Base-by-base conservation (phyloP, 139 green algal species). In the Yamagishiella unicocca region DNA sequence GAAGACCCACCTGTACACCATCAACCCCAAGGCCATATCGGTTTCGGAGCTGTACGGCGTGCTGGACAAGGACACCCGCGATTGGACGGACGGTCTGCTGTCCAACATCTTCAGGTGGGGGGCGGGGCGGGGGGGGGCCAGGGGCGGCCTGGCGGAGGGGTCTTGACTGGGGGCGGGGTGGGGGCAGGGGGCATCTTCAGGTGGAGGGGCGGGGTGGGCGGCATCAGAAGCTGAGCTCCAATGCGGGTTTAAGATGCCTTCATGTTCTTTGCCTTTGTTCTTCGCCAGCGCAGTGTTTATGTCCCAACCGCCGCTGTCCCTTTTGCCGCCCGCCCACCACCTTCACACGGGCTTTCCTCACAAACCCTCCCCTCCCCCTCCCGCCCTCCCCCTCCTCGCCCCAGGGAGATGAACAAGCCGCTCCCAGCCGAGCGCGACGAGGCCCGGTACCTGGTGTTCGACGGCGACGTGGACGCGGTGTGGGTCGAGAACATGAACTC, bases 401-500 rank as follows among this genome's bases (percentile, higher is more conserved):
- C 4, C 77, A 84, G 95, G 21, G 95, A 97, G 90, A 91, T 96
- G 54, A 96, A 96, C 87, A 95, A 95, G 83, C 91, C 93, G 40
- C 83, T 98, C 72, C 81, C 92, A 6, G 22, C 82, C 38, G 94
- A 91, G 45, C 94, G 93, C 82, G 93, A 95, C 25, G 93, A 96
- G 90, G 88, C 43, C 3, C 84, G 90, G 37, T 96, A 95, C 84
- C 84, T 98, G 50, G 92, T 98, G 29, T 96, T 98, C 83, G 96
- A 98, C 85, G 96, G 95, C 46, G 95, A 97, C 81, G 95, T 97
- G 53, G 96, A 98, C 72, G 95, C 96, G 25, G 93, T 97, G 91
- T 98, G 96, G 96, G 95, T 98, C 78, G 96, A 98, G 90, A 97
- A 97, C 91, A 97, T 98, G 95, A 98, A 98, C 90, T 93, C 83